These are phyloP conservation scores for Pholiota molesta DNA, from an alignment of 768 basidiomycete genomes.

Conservation along the genomic window DNA sequence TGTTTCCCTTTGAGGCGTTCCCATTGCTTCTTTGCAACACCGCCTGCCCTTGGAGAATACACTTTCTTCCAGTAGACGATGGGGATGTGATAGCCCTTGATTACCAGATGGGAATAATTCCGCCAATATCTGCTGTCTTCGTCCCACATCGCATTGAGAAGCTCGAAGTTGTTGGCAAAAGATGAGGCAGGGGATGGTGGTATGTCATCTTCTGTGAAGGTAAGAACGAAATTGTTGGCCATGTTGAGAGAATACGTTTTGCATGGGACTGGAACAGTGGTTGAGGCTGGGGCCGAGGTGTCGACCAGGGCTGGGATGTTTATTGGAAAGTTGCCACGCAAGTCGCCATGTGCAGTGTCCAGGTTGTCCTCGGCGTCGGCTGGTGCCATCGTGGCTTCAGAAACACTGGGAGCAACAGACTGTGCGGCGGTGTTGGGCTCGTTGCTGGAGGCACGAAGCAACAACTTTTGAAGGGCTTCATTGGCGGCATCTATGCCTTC, in stretches of 20 bases:
- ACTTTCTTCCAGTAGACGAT: conserved; percentile 23
- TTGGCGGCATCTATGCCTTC: no score
- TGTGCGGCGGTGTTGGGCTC: no score
- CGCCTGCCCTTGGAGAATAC: conserved; percentile 2
- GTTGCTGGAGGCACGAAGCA: no score
- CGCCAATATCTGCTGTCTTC: conserved; percentile 23
- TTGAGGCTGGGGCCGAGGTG: no score
- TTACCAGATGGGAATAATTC: conserved; percentile 16
- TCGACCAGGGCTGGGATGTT: no score
- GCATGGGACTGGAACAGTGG: no score
- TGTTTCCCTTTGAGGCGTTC: background rate
- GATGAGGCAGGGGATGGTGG: conserved; percentile 18
- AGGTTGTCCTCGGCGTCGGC: no score
- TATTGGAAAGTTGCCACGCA: no score
- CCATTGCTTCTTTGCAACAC: background rate
- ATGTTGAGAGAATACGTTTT: background rate
- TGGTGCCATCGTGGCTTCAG: background rate
- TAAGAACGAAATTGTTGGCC: background rate
- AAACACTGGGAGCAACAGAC: no score
- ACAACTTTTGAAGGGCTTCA: no score
- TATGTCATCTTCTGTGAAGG: conserved; percentile 11
- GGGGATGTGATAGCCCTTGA: conserved; percentile 16
- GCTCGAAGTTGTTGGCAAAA: conserved; percentile 23
- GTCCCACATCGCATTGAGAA: conserved; percentile 30
- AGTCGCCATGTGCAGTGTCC: no score